Evolutionary conservation across 2,329 filamentous ascomycete genomes (phyloP).

Genomic region (Ilyonectria robusta): DNA sequence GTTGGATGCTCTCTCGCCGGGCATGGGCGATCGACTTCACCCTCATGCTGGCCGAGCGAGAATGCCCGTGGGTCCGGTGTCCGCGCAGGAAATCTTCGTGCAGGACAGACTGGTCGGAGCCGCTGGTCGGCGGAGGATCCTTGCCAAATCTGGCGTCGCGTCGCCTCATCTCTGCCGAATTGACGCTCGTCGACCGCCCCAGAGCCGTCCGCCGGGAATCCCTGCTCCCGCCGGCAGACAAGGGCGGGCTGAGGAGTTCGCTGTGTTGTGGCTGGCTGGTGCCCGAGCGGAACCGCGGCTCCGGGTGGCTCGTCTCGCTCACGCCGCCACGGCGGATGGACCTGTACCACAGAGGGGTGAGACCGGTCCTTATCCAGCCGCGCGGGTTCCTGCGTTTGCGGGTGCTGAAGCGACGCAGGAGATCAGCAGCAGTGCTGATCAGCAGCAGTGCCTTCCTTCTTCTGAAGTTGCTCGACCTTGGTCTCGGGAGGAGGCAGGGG

Average conservation of each 20-base stretch:
- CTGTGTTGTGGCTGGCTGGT: constrained; percentile 81
- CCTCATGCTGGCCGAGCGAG: constrained; percentile 76
- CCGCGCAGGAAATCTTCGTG: constrained; percentile 67
- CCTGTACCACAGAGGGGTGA: constrained; percentile 80
- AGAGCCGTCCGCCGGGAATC: constrained; percentile 74
- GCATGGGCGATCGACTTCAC: constrained; percentile 92
- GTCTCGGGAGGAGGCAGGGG: constrained; percentile 62
- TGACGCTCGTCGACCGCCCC: constrained; percentile 91
- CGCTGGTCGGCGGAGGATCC: constrained; percentile 81
- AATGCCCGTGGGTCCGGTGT: constrained; percentile 65
- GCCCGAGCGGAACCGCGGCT: constrained; percentile 64
- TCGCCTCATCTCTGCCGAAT: constrained; percentile 85
- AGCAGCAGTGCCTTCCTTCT: constrained; percentile 89
- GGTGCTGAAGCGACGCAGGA: constrained; percentile 93
- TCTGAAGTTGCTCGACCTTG: constrained; percentile 72
- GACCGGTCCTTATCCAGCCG: constrained; percentile 75
- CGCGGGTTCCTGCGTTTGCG: constrained; percentile 76
- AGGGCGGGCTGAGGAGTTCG: constrained; percentile 82
- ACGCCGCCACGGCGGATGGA: constrained; percentile 78
- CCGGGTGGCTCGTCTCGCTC: constrained; percentile 66
- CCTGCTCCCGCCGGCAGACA: constrained; percentile 69
- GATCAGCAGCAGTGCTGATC: constrained; percentile 84
- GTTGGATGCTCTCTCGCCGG: no score
- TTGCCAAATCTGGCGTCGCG: constrained; percentile 67
- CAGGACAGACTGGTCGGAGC: constrained; percentile 80